phyloP scores from a whole-genome alignment of 352 stramenopile genomes.

The Globisporangium iwayamae region DNA sequence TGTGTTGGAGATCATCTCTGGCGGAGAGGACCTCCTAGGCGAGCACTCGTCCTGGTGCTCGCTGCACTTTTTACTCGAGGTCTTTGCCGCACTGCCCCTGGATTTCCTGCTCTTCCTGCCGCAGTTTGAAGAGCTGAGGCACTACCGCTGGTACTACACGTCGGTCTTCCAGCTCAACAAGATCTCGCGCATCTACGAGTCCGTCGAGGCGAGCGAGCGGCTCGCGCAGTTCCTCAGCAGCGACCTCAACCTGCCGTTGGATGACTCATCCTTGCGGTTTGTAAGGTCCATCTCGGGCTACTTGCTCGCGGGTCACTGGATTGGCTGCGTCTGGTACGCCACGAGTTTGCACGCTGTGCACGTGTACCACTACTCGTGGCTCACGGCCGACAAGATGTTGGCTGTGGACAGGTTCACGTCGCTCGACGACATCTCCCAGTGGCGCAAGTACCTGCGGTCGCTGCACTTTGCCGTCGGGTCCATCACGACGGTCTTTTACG shows the following conservation, averaged over 20 bases:
- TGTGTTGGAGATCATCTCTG: constrained; percentile 30
- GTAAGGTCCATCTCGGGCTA: constrained; percentile 46
- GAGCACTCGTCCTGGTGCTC: constrained; percentile 12
- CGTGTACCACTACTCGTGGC: constrained; percentile 51
- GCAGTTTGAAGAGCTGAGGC: constrained; percentile 16
- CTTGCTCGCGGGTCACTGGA: constrained; percentile 61
- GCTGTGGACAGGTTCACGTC: constrained; percentile 37
- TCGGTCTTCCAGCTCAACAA: constrained; percentile 63
- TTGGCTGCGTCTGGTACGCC: constrained; percentile 63
- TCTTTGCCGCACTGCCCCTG: constrained; percentile 37
- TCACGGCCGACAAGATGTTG: constrained; percentile 54
- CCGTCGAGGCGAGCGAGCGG: constrained; percentile 46
- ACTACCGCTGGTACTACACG: constrained; percentile 54
- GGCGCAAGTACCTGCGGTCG: constrained; percentile 48
- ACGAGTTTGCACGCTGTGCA: constrained; percentile 41
- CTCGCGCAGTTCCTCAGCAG: constrained; percentile 46
- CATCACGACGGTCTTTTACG: constrained; percentile 70
- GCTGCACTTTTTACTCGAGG: constrained; percentile 24
- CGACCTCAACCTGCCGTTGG: constrained; percentile 49
- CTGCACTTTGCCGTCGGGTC: constrained; percentile 60
- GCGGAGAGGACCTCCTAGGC: neutral
- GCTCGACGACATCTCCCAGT: constrained; percentile 35
- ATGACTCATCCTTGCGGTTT: constrained; percentile 51
- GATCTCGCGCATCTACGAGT: constrained; percentile 41
- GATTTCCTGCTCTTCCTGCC: constrained; percentile 52